Base-by-base conservation (phyloP, 495 filamentous ascomycete species). In the Tuber melanosporum region DNA sequence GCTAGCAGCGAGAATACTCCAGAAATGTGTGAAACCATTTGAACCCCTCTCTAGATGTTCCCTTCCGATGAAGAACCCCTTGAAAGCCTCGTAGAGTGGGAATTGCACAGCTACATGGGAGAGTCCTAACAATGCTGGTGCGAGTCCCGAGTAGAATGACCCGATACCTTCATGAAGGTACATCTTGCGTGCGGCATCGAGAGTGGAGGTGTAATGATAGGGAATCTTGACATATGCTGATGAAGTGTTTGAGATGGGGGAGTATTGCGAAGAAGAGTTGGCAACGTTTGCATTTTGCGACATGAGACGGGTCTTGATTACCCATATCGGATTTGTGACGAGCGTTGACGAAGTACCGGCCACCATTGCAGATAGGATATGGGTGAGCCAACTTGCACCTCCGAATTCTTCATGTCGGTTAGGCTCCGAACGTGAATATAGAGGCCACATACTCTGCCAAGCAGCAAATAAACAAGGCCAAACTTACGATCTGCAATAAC, bases 321-420 rank as follows among this genome's bases (percentile, higher is more conserved):
- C 96, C 95, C 95, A 99, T 76, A 99, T 99, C 0, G 95, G 95
- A 85, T 99, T 99, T n/a, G 95, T 99, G 74, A 89, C 92, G 77
- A 98, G 89, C 5, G 96, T 98, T 74, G 93, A 97, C 84, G 92
- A 97, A 74, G 91, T 93, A 26, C 95, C 95, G 46, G 94, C 95
- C 52, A 92, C 90, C 77, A 99, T 88, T 39, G 96, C 95, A 42
- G 96, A 94, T 85, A 89, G 88, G 26, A 89, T 87, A 80, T 90
- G 87, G 73, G 89, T 87, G 49, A 91, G 81, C 86, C 89, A 90
- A 85, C 88, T 83, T 45, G 62, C 14, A 66, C 57, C 75, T 71
- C 79, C 76, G 71, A 82, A 72, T 70, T 75, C 80, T 84, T 57
- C 57, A 17, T 36, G 26, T 17, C 26, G 14, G 26, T 66, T 66